Evolutionary conservation across 1,139 yeast species (phyloP), one percentile per base, ranked within the genome.

Genomic region (Suhomyces bolitotheri): DNA sequence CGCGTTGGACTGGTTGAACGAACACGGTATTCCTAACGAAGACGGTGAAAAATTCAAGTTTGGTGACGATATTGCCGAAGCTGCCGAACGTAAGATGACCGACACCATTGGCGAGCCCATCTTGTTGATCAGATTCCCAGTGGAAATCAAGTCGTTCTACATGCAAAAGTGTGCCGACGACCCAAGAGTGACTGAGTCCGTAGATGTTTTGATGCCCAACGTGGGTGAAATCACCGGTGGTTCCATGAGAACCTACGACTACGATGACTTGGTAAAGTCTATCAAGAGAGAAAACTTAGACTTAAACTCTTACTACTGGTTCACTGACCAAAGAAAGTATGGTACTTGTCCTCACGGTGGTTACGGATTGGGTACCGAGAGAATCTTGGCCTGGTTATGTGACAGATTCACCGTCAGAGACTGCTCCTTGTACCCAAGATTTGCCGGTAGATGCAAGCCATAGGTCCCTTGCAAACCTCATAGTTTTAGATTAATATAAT

Each of bases 261-360:
- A 76, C 46, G 89, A 87, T 29, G 97, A 90, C 63, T 76, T 92
- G 52, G 61, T 85, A 54, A 95, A 80, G 35, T 97, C 96, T 38
- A 84, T 90, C 74, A 81, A 82, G 70, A 86, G 97, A 65, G 98
- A 92, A 71, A 81, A 82, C 38, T 86, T 92, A 54, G 82, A 82
- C 58, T 76, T 88, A 41, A 72, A 70, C 19, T 71, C 82, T 19
- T 92, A 92, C 76, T 90, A 92, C 73, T 92, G 97, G 97, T 92
- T 87, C 68, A 78, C 81, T 44, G 98, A 92, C 62, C 94, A 84
- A 70, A 82, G 98, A 68, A 84, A 84, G 67, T 90, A 94, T 66
- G 99, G 99, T 62, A 83, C 97, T 16, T 87, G 88, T 67, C 97
- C 97, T 31, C 98, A 92, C 60, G 99, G 99, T 64, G 99, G 99